Conservation (phyloP, 2,329 filamentous ascomycete genomes). For the Nemania abortiva region DNA sequence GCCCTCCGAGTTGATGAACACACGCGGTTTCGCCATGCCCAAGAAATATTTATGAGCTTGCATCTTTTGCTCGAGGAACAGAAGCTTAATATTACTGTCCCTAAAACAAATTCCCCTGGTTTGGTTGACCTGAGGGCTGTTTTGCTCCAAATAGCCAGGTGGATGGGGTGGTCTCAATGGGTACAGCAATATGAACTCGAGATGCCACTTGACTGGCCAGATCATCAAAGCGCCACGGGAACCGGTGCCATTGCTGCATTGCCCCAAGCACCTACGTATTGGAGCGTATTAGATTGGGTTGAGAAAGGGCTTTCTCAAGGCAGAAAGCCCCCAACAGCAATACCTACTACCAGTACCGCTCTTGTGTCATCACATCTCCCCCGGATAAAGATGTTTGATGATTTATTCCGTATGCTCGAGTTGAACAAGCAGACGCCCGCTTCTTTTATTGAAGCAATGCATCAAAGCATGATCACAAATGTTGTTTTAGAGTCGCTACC, state of each 20-base stretch:
- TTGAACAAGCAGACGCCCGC: conserved; percentile 62
- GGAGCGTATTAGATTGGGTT: conserved; percentile 66
- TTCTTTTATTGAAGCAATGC: conserved; percentile 80
- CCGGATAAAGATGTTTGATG: conserved; percentile 76
- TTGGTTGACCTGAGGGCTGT: conserved; percentile 73
- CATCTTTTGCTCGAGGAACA: conserved; percentile 92
- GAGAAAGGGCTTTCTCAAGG: conserved; percentile 58
- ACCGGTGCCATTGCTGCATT: conserved; percentile 22
- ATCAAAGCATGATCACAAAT: conserved; percentile 74
- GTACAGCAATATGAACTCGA: conserved; percentile 64
- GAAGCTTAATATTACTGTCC: conserved; percentile 76
- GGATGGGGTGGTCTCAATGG: conserved; percentile 78
- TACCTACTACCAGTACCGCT: conserved; percentile 41
- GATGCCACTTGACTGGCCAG: conserved; percentile 60
- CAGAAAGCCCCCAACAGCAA: conserved; percentile 24
- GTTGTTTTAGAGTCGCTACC: conserved; percentile 84
- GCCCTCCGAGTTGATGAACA: conserved; percentile 64
- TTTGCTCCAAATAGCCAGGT: conserved; percentile 82
- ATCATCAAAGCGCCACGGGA: conserved; percentile 28
- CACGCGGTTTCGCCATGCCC: conserved; percentile 69
- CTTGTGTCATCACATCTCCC: conserved; percentile 63
- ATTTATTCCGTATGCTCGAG: conserved; percentile 72
- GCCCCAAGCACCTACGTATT: conserved; percentile 50
- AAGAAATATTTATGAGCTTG: conserved; percentile 78
- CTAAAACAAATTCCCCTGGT: conserved; percentile 59